A percentile compares a stretch with the other conserved stretches of the same genome.
These are phyloP conservation scores for Sphagnurus paluster DNA, from an alignment of 1,284 basidiomycete species.

Conservation along the genomic window DNA sequence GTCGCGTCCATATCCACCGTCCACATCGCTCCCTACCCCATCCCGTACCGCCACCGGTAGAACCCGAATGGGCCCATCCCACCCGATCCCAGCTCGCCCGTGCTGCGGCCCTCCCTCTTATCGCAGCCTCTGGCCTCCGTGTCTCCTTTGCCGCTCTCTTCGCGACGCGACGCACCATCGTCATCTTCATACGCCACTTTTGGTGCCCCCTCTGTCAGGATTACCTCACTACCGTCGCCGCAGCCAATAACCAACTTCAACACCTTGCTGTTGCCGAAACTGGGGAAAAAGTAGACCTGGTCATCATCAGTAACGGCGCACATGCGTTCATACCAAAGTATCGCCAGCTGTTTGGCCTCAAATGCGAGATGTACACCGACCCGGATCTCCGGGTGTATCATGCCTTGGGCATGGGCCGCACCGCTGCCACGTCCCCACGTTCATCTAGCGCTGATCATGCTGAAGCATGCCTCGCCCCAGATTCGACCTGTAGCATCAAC, in stretches of 20 bases:
- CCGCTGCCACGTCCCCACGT: background rate
- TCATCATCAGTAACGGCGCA: conserved; percentile 81
- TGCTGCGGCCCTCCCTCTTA: conserved; percentile 63
- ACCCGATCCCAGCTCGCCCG: conserved; percentile 52
- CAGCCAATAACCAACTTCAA: conserved; percentile 44
- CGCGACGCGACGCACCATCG: conserved; percentile 62
- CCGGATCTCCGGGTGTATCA: conserved; percentile 69
- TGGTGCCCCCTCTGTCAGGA: conserved; percentile 85
- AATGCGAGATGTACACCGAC: conserved; percentile 77
- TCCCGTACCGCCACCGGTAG: conserved; percentile 5
- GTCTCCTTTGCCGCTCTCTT: conserved; percentile 77
- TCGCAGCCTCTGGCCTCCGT: conserved; percentile 65
- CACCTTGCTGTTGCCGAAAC: conserved; percentile 1
- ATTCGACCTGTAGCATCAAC: too few relatives aligned
- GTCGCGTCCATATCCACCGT: conserved; percentile 3
- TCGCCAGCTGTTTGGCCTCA: conserved; percentile 59
- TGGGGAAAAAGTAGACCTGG: conserved; percentile 33
- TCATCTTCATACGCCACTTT: conserved; percentile 77
- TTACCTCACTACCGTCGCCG: conserved; percentile 74
- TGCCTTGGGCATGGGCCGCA: conserved; percentile 72
- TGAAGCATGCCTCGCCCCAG: too few relatives aligned
- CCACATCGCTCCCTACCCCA: background rate
- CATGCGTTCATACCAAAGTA: conserved; percentile 74
- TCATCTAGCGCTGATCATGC: background rate
- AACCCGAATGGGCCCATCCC: conserved; percentile 38